Evolutionary conservation across 1,284 basidiomycete species (phyloP).

Genomic region (Grifola frondosa): DNA sequence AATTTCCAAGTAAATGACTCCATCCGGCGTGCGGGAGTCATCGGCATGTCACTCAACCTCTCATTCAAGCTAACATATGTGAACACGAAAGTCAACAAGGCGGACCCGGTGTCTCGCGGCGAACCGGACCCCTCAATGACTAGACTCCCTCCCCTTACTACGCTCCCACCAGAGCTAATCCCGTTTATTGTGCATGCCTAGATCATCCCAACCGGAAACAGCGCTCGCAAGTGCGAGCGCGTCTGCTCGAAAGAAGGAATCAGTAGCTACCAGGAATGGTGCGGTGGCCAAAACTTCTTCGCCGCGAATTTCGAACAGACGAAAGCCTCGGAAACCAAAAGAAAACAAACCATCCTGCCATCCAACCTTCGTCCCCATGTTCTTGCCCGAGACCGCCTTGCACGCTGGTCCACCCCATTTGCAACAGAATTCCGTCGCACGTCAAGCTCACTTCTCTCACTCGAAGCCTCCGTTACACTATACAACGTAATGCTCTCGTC

Average conservation of each 20-base stretch:
- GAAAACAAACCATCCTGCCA: background rate
- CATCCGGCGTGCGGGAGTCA: background rate
- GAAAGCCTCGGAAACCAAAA: background rate
- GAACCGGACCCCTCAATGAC: background rate
- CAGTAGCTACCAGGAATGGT: background rate
- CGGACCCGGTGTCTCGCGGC: slow-evolving; percentile 13
- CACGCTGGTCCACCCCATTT: background rate
- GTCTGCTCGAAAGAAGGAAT: background rate
- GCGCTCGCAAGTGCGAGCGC: slow-evolving; percentile 1
- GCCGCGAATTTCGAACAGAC: background rate
- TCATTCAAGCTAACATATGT: slow-evolving; percentile 10
- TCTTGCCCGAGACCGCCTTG: slow-evolving; percentile 7
- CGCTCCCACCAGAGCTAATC: background rate
- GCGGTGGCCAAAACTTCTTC: background rate
- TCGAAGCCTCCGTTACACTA: slow-evolving; percentile 24
- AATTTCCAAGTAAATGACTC: background rate
- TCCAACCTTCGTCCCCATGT: background rate
- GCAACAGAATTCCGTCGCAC: background rate
- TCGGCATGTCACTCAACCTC: slow-evolving; percentile 27
- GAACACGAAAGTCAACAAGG: slow-evolving; percentile 7
- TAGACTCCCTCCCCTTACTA: background rate
- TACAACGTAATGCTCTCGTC: background rate
- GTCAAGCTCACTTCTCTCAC: slow-evolving; percentile 14
- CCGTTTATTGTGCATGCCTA: slow-evolving; percentile 6
- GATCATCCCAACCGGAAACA: background rate